A percentile compares a stretch with the other conserved stretches of the same genome.
Conservation (phyloP, 805 yeast species). For the Kuraishia piskuri region DNA sequence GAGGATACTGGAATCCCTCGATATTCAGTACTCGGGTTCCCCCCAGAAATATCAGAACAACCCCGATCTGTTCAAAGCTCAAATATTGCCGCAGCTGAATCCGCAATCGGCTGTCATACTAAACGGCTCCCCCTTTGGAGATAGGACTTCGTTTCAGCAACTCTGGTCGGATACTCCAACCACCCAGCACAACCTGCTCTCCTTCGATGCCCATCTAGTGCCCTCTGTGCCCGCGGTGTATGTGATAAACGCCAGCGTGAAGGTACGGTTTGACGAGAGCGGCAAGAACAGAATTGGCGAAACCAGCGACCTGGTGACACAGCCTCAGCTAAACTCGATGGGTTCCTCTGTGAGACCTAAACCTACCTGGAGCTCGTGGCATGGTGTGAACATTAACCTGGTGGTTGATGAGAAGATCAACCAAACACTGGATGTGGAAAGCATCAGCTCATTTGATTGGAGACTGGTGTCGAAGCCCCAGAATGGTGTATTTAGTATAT, state of each 20-base stretch:
- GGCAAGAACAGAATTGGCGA: slow-evolving; percentile 63
- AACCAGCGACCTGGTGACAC: slow-evolving; percentile 40
- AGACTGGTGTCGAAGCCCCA: slow-evolving; percentile 58
- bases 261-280: slow-evolving; percentile 69
- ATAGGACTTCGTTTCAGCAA: slow-evolving; percentile 45
- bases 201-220: slow-evolving; percentile 57
- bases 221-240: slow-evolving; percentile 48
- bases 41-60: slow-evolving; percentile 7
- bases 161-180: slow-evolving; percentile 48
- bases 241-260: slow-evolving; percentile 39
- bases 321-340: slow-evolving; percentile 14
- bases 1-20: slow-evolving; percentile 5
- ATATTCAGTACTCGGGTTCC: slow-evolving; percentile 1
- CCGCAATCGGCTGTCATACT: slow-evolving; percentile 43
- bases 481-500: slow-evolving; percentile 26
- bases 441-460: slow-evolving; percentile 55
- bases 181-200: slow-evolving; percentile 55
- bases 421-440: slow-evolving; percentile 29
- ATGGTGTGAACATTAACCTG: slow-evolving; percentile 53
- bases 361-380: slow-evolving; percentile 61
- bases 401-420: slow-evolving; percentile 47
- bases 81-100: slow-evolving; percentile 37
- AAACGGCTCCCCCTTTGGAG: slow-evolving; percentile 49
- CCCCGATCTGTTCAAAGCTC: slow-evolving; percentile 9
- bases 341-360: slow-evolving; percentile 16